Conservation (phyloP, 345 rosid genomes). For the Barbarea vulgaris region DNA sequence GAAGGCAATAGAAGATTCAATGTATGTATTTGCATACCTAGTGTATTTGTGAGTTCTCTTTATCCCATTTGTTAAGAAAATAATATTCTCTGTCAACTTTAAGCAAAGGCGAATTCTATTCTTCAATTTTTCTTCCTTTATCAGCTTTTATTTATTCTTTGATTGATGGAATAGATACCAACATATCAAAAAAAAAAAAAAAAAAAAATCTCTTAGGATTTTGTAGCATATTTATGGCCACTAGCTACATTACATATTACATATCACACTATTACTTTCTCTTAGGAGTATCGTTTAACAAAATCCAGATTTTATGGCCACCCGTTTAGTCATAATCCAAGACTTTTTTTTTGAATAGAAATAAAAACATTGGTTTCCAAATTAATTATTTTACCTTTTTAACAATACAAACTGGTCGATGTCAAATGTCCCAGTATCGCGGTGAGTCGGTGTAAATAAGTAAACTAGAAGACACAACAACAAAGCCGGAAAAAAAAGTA, state of each 20-base stretch:
- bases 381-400: no score
- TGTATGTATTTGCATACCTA: neutral
- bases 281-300: no score
- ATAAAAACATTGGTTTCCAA: no score
- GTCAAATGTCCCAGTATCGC: no score
- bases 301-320: neutral
- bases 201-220: no score
- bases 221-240: no score
- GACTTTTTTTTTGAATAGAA: neutral
- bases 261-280: no score
- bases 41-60: conserved; percentile 22
- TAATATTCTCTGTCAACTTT: conserved; percentile 34
- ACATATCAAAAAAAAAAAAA: conserved; percentile 9
- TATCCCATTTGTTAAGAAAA: conserved; percentile 22
- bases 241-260: no score
- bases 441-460: no score
- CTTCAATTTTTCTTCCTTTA: conserved; percentile 21
- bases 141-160: neutral
- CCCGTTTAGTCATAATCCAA: neutral
- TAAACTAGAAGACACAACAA: neutral
- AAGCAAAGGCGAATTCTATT: conserved; percentile 14
- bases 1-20: neutral
- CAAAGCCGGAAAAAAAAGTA: neutral
- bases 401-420: no score
- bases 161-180: conserved; percentile 28